phyloP scores from a whole-genome alignment of 139 green algal genomes.

The Trebouxia sp. region DNA sequence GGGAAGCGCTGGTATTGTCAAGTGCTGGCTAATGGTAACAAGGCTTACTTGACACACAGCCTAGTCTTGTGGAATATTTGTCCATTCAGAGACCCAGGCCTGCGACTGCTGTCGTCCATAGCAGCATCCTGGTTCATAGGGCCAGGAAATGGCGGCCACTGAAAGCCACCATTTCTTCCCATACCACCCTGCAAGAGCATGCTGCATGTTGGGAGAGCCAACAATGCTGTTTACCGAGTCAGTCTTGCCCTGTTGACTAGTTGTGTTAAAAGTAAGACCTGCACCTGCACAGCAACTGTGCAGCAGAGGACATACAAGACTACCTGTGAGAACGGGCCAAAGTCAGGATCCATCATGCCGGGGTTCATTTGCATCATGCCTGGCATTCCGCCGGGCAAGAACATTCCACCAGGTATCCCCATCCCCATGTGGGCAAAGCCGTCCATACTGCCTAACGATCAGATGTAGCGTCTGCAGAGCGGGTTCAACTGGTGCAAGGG shows the following conservation, averaged over 20 bases:
- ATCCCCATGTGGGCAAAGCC: neutral
- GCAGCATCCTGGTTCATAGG: slow-evolving; percentile 6
- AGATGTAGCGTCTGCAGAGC: neutral
- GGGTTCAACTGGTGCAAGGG: neutral
- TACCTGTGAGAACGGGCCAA: neutral
- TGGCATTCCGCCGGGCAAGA: slow-evolving; percentile 1
- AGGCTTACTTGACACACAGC: slow-evolving; percentile 51
- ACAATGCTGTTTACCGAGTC: too few species aligned
- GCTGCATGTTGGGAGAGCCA: too few species aligned
- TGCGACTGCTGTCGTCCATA: slow-evolving; percentile 13
- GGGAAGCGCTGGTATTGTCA: neutral
- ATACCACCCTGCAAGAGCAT: neutral
- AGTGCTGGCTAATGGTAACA: neutral
- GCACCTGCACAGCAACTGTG: neutral
- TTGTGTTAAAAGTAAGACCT: neutral
- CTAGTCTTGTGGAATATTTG: slow-evolving; percentile 57
- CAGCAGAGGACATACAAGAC: neutral
- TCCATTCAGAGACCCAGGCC: slow-evolving; percentile 18
- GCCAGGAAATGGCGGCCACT: neutral
- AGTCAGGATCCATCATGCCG: slow-evolving; percentile 22
- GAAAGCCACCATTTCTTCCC: neutral
- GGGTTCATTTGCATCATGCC: slow-evolving; percentile 12
- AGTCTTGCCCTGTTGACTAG: too few species aligned
- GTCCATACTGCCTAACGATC: neutral
- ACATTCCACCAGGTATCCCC: slow-evolving; percentile 8